Conservation (phyloP, 2,329 filamentous ascomycete species). For the Xylariaceae sp. region DNA sequence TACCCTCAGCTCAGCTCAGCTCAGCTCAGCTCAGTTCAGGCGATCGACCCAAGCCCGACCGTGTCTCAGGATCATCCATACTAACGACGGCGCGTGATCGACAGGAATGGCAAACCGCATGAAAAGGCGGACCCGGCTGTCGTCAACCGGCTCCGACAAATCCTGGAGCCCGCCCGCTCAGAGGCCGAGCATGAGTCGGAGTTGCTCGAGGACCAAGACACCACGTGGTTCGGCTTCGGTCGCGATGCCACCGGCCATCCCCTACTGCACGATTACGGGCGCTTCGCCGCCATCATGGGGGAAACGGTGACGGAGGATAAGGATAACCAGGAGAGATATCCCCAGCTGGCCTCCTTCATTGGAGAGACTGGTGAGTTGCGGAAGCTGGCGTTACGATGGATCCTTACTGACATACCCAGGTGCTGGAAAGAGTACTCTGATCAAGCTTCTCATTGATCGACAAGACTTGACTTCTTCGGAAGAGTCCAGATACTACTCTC, state of each 20-base stretch:
- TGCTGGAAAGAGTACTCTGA: conserved; percentile 46
- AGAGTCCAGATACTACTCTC: conserved; percentile 32
- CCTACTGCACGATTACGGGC: conserved; percentile 30
- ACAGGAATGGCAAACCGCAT: conserved; percentile 29
- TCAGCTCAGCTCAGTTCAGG: too few species aligned
- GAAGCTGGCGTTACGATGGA: neutral
- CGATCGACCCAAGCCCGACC: neutral
- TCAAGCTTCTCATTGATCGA: conserved; percentile 42
- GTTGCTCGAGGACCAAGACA: conserved; percentile 27
- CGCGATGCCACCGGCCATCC: conserved; percentile 25
- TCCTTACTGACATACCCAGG: conserved; percentile 16
- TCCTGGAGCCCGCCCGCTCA: conserved; percentile 26
- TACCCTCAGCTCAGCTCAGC: too few species aligned
- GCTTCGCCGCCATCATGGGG: conserved; percentile 39
- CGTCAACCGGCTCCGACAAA: conserved; percentile 26
- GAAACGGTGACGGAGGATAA: conserved; percentile 23
- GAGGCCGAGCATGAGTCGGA: conserved; percentile 28
- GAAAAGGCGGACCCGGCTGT: conserved; percentile 28
- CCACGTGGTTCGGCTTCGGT: conserved; percentile 30
- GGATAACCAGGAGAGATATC: conserved; percentile 23
- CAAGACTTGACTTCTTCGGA: conserved; percentile 22
- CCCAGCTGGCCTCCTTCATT: conserved; percentile 39
- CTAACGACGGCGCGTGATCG: neutral
- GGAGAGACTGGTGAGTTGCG: conserved; percentile 32
- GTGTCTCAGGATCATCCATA: conserved; percentile 13